Conservation (phyloP, 2,329 filamentous ascomycete species). For the Decorospora gaudefroyi region DNA sequence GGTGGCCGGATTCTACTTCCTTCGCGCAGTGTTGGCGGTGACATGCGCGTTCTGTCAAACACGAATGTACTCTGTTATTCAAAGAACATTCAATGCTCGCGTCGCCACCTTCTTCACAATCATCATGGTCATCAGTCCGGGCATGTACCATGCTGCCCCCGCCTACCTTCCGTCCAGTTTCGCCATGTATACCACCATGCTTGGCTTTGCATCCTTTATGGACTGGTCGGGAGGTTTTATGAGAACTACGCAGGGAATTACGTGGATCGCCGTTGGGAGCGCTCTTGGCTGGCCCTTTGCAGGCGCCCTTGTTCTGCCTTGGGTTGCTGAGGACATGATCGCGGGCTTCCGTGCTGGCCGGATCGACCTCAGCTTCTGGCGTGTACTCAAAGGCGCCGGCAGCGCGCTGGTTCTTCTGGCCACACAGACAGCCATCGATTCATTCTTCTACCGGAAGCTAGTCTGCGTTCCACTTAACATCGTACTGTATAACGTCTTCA, state of each 20-base stretch:
- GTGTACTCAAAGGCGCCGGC: slow-evolving; percentile 69
- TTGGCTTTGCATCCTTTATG: slow-evolving; percentile 87
- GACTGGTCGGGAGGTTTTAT: slow-evolving; percentile 76
- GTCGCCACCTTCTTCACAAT: slow-evolving; percentile 85
- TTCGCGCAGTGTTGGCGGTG: slow-evolving; percentile 75
- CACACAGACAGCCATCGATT: slow-evolving; percentile 72
- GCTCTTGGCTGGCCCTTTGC: slow-evolving; percentile 95
- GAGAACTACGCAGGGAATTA: slow-evolving; percentile 80
- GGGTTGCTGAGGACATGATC: slow-evolving; percentile 75
- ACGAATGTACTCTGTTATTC: slow-evolving; percentile 76
- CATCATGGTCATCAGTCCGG: slow-evolving; percentile 74
- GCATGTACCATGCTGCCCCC: slow-evolving; percentile 89
- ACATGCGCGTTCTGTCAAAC: slow-evolving; percentile 82
- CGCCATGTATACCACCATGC: slow-evolving; percentile 90
- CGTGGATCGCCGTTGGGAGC: slow-evolving; percentile 86
- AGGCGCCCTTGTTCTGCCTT: slow-evolving; percentile 77
- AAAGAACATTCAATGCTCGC: slow-evolving; percentile 74
- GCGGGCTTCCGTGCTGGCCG: slow-evolving; percentile 59
- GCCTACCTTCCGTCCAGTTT: slow-evolving; percentile 93
- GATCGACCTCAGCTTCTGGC: slow-evolving; percentile 62
- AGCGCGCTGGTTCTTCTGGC: slow-evolving; percentile 68
- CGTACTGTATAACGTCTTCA: slow-evolving; percentile 92
- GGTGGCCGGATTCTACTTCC: slow-evolving; percentile 77
- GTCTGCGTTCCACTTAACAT: slow-evolving; percentile 88
- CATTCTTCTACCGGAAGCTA: slow-evolving; percentile 81